Evolutionary conservation across 331 rosid species (phyloP), one percentile per base, ranked within the genome.

Genomic region (Spiraea crenata): DNA sequence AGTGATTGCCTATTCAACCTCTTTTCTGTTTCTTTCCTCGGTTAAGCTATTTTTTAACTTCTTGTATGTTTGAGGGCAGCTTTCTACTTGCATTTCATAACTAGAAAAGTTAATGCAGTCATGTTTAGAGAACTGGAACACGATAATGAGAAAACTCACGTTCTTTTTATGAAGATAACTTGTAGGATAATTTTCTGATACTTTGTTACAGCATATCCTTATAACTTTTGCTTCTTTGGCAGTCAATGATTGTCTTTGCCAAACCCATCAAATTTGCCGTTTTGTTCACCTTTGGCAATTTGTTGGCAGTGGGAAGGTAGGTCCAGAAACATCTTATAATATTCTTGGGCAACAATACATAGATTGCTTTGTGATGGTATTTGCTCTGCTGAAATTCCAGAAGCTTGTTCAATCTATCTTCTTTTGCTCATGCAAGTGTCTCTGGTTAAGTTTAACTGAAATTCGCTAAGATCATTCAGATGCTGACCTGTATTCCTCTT

Each of bases 281-380:
- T 51, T 81, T 93, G 71, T 93, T 93, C 90, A 87, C 97, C 65
- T 83, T 87, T 76, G 97, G 97, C 78, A 91, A 93, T 78, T 75
- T 93, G 55, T 83, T 89, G 81, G 99, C 99, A 37, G 89, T 91
- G 72, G 99, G 99, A 87, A 93, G 99, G 99, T 93, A 82, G 67
- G 81, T 82, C 71, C 49, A 71, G 57, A 38, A 52, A 40, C 41
- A 19, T 55, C 44, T 6, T 25, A 25, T 25, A 20, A 13, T 25
- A 25, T 25, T 10, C 68, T 63, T 5, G 69, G 10, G 38, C 56
- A 37, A 31, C 31, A 25, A 25, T 25, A 2, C 42, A 65, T 46
- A 56, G 20, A 40, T 20, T 10, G 8, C 54, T 48, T 25, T 5
- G 31, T 48, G 52, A 37, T 68, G 34, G 64, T 69, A 60, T 61